Base-by-base conservation (phyloP, 2,329 filamentous ascomycete genomes). In the Seiridium cupressi region DNA sequence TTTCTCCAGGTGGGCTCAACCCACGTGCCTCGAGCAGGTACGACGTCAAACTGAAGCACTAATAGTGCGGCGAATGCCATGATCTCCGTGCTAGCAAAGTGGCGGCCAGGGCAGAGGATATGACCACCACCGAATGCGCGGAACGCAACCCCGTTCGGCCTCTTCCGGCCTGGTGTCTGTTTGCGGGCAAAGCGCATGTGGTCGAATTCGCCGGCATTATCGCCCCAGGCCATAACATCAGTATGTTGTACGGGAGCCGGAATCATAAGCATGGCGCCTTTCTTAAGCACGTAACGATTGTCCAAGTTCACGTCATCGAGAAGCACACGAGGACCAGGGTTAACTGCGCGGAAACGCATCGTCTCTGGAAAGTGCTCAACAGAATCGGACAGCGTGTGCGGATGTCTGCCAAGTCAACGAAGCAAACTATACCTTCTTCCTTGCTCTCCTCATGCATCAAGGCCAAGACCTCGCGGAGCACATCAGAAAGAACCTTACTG, bases 81-180 rank as follows among this genome's bases (percentile, higher is more conserved):
- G 26, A 76, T 74, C 65, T 77, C 73, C 44, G 72, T 73, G 63
- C 69, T 74, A 3, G 74, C 75, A 44, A 77, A 75, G 64, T 76
- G 69, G 4, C 73, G 68, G 0, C 75, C 75, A 2, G 75, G 75
- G 60, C 75, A 77, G 10, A 76, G 64, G 55, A 75, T 73, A 62
- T 73, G 76, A 4, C 75, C 75, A 3, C 75, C 74, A 31, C 74
- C 74, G 61, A 76, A 77, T 1, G 74, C 74, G 36, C 74, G 70
- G 62, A 75, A 77, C 0, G 70, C 69, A 8, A 67, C 67, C 9
- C 65, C 61, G 32, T 65, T 58, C 35, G 56, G 26, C 35, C 34
- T 18, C 47, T 35, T 38, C 47, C 49, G 42, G 57, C 44, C 32
- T 46, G 47, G 55, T 35, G 18, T 26, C 18, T 26, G 18, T 26